A percentile compares a stretch with the other conserved stretches of the same genome.
Evolutionary conservation across 345 rosid species (phyloP).

Genomic region (Syzygium jambos): DNA sequence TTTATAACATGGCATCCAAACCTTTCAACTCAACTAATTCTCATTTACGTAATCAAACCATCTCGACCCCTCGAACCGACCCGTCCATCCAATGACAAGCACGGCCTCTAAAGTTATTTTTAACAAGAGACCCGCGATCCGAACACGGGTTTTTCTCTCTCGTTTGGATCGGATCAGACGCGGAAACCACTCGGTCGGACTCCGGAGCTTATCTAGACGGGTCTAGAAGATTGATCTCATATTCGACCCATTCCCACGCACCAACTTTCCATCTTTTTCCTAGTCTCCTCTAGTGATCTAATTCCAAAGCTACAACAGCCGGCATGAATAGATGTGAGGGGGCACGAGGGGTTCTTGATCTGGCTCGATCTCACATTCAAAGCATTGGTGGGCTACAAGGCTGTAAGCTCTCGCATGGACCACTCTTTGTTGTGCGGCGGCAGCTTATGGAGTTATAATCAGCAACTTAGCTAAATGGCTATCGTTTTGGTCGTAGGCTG

Average conservation of each 20-base stretch:
- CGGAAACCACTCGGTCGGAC: too few species aligned
- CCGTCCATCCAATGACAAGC: too few species aligned
- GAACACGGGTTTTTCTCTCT: too few species aligned
- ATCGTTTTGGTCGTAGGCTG: neutral
- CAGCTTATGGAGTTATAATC: neutral
- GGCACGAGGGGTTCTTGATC: neutral
- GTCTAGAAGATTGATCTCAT: neutral
- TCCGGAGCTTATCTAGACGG: accelerated
- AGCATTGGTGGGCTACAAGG: neutral
- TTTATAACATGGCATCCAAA: neutral
- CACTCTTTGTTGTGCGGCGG: neutral
- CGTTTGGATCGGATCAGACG: too few species aligned
- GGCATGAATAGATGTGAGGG: too few species aligned
- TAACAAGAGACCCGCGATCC: too few species aligned
- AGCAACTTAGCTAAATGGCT: neutral
- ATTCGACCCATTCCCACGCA: neutral
- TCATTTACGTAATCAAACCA: accelerated
- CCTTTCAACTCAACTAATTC: neutral
- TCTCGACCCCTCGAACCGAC: accelerated
- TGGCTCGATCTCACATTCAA: neutral
- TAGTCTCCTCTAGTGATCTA: neutral
- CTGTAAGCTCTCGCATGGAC: neutral
- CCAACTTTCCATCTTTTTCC: neutral
- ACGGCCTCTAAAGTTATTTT: too few species aligned
- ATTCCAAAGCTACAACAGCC: neutral